Base-by-base conservation (phyloP, 1,139 yeast genomes). In the Zygotorulaspora mrakii region DNA sequence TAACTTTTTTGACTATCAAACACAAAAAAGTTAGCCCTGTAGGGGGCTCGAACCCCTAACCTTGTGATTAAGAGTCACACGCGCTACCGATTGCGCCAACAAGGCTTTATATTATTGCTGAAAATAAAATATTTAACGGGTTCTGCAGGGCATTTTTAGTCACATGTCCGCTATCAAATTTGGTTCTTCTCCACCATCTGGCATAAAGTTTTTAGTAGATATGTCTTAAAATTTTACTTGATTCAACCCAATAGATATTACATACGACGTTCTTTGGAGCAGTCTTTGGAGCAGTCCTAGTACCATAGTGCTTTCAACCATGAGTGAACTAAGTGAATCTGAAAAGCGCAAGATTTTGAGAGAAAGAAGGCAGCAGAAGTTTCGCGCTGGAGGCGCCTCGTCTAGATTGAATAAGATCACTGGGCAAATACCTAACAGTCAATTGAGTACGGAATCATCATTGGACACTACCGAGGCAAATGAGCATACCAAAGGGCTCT, bases 331-430 rank as follows among this genome's bases (percentile, higher is more conserved):
- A 37, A 59, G 74, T 21, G 82, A 79, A 4, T 82, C 78, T 31
- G 89, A 82, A 53, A 80, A 77, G 64, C 74, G 80, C 52, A 67
- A 70, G 42, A 53, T 79, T 20, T 64, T 82, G 27, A 71, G 88
- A 46, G 88, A 82, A 55, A 72, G 87, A 56, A 70, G 89, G 51
- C 82, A 78, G 37, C 82, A 84, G 49, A 82, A 80, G 59, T 73
- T 82, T 70, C 68, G 71, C 39, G 68, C 74, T 45, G 82, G 83
- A 3, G 71, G 72, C 34, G 82, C 79, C 16, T 57, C 75, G 2
- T 69, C 70, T 12, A 67, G 91, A 43, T 62, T 82, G 53, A 76
- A 74, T 47, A 73, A 66, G 43, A 74, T 74, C 46, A 66, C 73
- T 0, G 75, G 75, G 1, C 64, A 64, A 5, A 45, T 42, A 10